Conservation (phyloP, 2,329 filamentous ascomycete genomes). For the Tolypocladium endophyticum region DNA sequence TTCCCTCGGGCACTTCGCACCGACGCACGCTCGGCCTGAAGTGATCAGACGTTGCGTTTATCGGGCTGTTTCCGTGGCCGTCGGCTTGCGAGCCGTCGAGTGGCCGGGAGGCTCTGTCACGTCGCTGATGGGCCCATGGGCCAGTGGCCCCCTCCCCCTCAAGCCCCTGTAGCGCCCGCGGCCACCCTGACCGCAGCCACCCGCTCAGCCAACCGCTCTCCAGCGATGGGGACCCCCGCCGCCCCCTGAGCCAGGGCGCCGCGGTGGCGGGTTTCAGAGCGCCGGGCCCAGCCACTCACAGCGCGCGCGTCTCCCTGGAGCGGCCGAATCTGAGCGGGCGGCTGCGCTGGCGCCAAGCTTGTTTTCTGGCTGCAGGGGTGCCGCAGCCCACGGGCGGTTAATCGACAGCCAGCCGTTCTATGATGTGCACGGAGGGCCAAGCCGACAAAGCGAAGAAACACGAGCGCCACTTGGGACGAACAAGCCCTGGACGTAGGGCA, state of each 20-base stretch:
- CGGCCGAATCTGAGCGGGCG: not conserved
- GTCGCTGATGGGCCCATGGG: too few relatives aligned
- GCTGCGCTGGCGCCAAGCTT: not conserved
- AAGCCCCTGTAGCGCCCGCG: not conserved
- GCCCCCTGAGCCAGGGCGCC: not conserved
- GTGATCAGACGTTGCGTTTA: not conserved
- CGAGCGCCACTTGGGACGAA: not conserved
- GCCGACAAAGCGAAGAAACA: not conserved
- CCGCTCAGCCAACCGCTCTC: not conserved
- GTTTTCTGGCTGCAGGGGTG: not conserved
- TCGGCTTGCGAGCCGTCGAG: not conserved
- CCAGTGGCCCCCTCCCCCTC: not conserved
- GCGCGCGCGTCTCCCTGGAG: not conserved
- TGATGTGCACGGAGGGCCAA: too few relatives aligned
- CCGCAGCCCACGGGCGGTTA: not conserved
- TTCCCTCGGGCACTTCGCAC: not conserved
- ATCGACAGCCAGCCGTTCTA: not conserved
- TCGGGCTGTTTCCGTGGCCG: not conserved
- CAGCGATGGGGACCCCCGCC: not conserved
- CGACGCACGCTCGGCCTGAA: not conserved
- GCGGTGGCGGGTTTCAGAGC: slow-evolving; percentile 1
- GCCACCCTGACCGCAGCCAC: not conserved
- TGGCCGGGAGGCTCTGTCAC: not conserved
- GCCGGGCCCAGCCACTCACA: not conserved
- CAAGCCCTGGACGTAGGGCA: not conserved